Conservation (phyloP, 2,329 filamentous ascomycete genomes). For the Scopulariopsis brevicaulis region DNA sequence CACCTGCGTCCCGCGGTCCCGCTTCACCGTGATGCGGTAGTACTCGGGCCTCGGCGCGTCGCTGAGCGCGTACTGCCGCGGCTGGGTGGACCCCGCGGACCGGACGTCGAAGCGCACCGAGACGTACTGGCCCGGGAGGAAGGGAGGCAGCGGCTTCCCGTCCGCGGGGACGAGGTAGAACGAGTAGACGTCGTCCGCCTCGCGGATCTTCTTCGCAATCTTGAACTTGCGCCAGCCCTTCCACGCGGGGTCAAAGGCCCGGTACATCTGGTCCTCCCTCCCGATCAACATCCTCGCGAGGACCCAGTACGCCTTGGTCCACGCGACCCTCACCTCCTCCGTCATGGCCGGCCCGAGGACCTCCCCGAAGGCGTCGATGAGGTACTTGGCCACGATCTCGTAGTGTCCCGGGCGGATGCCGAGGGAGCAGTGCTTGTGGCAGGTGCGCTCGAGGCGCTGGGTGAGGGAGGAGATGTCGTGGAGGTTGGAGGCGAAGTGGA, state of each 20-base stretch:
- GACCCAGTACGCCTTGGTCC: slow-evolving; percentile 62
- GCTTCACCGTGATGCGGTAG: slow-evolving; percentile 64
- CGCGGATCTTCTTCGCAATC: slow-evolving; percentile 51
- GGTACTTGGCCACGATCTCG: slow-evolving; percentile 55
- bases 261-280: slow-evolving; percentile 53
- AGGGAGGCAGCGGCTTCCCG: slow-evolving; percentile 45
- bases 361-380: slow-evolving; percentile 54
- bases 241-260: slow-evolving; percentile 46
- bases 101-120: slow-evolving; percentile 49
- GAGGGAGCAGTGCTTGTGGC: slow-evolving; percentile 64
- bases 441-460: slow-evolving; percentile 43
- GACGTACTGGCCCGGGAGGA: slow-evolving; percentile 62
- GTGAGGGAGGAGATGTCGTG: slow-evolving; percentile 46
- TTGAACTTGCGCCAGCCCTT: slow-evolving; percentile 56
- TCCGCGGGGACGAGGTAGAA: slow-evolving; percentile 59
- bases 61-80: slow-evolving; percentile 62
- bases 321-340: slow-evolving; percentile 51
- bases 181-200: slow-evolving; percentile 58
- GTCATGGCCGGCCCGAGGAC: slow-evolving; percentile 59
- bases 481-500: slow-evolving; percentile 62
- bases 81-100: slow-evolving; percentile 46
- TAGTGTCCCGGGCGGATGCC: slow-evolving; percentile 60
- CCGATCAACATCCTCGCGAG: slow-evolving; percentile 62
- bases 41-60: slow-evolving; percentile 49
- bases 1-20: slow-evolving; percentile 41